phyloP scores from a whole-genome alignment of 305 asterid species.

The Solanum hybrid region DNA sequence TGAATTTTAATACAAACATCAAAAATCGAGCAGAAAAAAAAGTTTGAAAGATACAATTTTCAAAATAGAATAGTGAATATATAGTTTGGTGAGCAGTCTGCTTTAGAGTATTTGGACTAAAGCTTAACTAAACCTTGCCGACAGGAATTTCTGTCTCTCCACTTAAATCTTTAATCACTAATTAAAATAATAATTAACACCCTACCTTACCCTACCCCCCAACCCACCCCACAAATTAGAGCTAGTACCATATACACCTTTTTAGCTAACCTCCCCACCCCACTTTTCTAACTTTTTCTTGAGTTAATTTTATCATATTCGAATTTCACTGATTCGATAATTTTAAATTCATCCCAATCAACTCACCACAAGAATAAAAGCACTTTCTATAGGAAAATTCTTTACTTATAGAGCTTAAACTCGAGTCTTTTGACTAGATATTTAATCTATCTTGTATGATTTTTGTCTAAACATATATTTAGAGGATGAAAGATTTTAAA shows the following conservation, averaged over 20 bases:
- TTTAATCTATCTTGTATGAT: neutral
- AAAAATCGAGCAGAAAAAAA: neutral
- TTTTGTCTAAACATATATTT: neutral
- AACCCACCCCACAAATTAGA: neutral
- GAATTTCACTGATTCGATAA: neutral
- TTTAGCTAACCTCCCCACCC: neutral
- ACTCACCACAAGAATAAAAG: neutral
- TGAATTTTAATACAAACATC: neutral
- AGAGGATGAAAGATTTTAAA: neutral
- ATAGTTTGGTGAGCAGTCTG: slow-evolving; percentile 67
- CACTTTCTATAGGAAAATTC: neutral
- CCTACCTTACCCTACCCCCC: neutral
- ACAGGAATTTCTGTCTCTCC: slow-evolving; percentile 67
- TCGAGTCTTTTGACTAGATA: neutral
- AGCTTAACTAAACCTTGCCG: slow-evolving; percentile 50
- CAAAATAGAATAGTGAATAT: slow-evolving; percentile 10
- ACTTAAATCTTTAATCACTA: slow-evolving; percentile 19
- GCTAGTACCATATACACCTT: neutral
- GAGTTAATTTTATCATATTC: neutral
- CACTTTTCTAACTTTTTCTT: neutral
- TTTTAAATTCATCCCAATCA: neutral
- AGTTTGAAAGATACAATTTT: slow-evolving; percentile 8
- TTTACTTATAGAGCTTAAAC: neutral
- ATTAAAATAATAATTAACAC: slow-evolving; percentile 31
- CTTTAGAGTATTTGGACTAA: slow-evolving; percentile 20